Percentiles rank a stretch among this genome's conserved stretches.
These are phyloP conservation scores for Termitomyces sp. DNA, from an alignment of 768 basidiomycete species.

Conservation along the genomic window DNA sequence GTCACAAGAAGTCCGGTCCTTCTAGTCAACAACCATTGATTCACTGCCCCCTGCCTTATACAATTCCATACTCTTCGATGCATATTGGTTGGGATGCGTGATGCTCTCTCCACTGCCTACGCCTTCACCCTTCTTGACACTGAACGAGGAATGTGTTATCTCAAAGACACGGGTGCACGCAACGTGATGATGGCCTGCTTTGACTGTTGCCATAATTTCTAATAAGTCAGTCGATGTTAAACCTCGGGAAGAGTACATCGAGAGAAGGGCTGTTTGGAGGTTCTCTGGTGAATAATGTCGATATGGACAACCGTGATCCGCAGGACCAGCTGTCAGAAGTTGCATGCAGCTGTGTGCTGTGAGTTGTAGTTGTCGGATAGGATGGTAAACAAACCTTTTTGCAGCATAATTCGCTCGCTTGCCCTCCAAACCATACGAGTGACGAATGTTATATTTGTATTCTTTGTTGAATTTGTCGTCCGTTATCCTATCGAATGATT, in stretches of 20 bases:
- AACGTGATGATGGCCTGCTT: slow-evolving; percentile 82
- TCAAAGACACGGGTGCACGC: slow-evolving; percentile 98
- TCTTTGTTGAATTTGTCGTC: slow-evolving; percentile 99
- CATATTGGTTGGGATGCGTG: slow-evolving; percentile 91
- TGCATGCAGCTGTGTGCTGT: slow-evolving; percentile 68
- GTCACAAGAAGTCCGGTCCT: not conserved
- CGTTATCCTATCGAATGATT: slow-evolving; percentile 71
- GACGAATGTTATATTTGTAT: slow-evolving; percentile 95
- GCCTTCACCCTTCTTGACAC: slow-evolving; percentile 87
- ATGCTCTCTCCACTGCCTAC: slow-evolving; percentile 82
- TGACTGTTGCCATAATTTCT: slow-evolving; percentile 79
- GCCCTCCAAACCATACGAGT: slow-evolving; percentile 91
- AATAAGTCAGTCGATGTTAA: slow-evolving; percentile 64
- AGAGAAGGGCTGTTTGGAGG: slow-evolving; percentile 68
- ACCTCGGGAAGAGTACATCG: slow-evolving; percentile 59
- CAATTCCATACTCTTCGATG: slow-evolving; percentile 66
- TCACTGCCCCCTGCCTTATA: slow-evolving; percentile 39
- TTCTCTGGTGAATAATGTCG: slow-evolving; percentile 83
- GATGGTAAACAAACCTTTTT: slow-evolving; percentile 51
- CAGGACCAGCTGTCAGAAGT: slow-evolving; percentile 57
- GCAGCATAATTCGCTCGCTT: slow-evolving; percentile 93
- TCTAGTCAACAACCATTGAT: slow-evolving; percentile 35
- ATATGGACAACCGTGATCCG: slow-evolving; percentile 90
- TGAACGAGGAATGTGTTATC: slow-evolving; percentile 68
- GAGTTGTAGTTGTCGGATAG: not conserved